A percentile compares a stretch with the other conserved stretches of the same genome.
Evolutionary conservation across 495 filamentous ascomycete genomes (phyloP).

Genomic region (Trichocladium uniseriatum): DNA sequence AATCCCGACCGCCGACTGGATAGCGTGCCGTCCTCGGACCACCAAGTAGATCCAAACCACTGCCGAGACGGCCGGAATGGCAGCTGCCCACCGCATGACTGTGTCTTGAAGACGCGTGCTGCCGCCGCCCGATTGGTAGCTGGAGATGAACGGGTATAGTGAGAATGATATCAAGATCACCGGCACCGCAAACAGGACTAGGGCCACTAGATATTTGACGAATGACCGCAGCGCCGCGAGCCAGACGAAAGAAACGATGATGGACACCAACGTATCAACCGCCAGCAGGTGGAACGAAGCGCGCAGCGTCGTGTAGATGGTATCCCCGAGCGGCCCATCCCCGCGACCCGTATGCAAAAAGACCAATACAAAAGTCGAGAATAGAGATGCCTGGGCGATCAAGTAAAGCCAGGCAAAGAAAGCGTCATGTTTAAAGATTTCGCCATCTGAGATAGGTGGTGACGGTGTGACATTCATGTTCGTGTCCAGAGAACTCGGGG

Average conservation of each 20-base stretch:
- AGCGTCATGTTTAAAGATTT: conserved; percentile 59
- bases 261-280: conserved; percentile 80
- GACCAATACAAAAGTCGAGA: conserved; percentile 80
- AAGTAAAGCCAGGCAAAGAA: conserved; percentile 91
- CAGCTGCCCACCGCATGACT: conserved; percentile 79
- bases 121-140: conserved; percentile 64
- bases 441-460: conserved; percentile 29
- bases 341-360: conserved; percentile 72
- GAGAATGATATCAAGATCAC: conserved; percentile 78
- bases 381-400: conserved; percentile 69
- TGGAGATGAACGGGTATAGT: conserved; percentile 82
- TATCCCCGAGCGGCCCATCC: conserved; percentile 55
- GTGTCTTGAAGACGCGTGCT: conserved; percentile 71
- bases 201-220: conserved; percentile 66
- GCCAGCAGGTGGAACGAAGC: conserved; percentile 82
- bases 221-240: conserved; percentile 79
- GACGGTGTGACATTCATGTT: conserved; percentile 12
- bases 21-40: conserved; percentile 65
- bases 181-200: conserved; percentile 75
- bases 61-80: conserved; percentile 64
- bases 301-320: conserved; percentile 83
- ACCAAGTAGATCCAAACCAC: conserved; percentile 75
- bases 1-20: conserved; percentile 71
- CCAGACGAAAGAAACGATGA: conserved; percentile 84
- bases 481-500: conserved; percentile 17